phyloP scores from a whole-genome alignment of 495 filamentous ascomycete genomes.

The Aspergillus cristatus region DNA sequence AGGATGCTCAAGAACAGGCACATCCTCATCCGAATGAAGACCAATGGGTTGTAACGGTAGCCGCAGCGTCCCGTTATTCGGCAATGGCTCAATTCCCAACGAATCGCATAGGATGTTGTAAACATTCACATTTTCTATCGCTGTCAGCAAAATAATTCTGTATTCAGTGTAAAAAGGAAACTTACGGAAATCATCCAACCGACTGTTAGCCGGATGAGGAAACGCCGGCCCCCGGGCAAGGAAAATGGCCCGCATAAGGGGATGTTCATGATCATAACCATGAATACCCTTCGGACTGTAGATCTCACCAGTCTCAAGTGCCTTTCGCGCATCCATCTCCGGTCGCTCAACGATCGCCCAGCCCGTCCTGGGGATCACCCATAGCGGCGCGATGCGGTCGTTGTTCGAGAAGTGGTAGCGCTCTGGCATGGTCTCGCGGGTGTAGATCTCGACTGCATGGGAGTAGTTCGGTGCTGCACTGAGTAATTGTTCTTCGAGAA shows the following conservation, averaged over 20 bases:
- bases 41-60: conserved; percentile 65
- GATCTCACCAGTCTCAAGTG: conserved; percentile 45
- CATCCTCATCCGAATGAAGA: conserved; percentile 48
- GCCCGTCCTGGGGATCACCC: conserved; percentile 83
- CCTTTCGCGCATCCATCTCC: conserved; percentile 63
- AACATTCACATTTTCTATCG: conserved; percentile 79
- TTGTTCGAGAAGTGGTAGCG: conserved; percentile 82
- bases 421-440: conserved; percentile 78
- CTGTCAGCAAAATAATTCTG: too few relatives aligned
- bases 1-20: conserved; percentile 24
- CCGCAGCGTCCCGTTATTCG: conserved; percentile 84
- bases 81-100: conserved; percentile 53
- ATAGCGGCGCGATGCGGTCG: conserved; percentile 80
- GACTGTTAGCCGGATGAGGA: conserved; percentile 71
- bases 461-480: conserved; percentile 42
- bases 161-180: conserved; percentile 8
- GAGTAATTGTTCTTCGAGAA: conserved; percentile 24
- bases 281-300: conserved; percentile 78
- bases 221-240: conserved; percentile 83
- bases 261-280: conserved; percentile 83
- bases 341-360: conserved; percentile 78
- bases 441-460: conserved; percentile 72
- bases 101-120: conserved; percentile 92
- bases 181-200: conserved; percentile 77
- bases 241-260: conserved; percentile 89